Evolutionary conservation across 1,139 yeast species (phyloP), one percentile per base, ranked within the genome.

Genomic region (Lodderomyces margitis): DNA sequence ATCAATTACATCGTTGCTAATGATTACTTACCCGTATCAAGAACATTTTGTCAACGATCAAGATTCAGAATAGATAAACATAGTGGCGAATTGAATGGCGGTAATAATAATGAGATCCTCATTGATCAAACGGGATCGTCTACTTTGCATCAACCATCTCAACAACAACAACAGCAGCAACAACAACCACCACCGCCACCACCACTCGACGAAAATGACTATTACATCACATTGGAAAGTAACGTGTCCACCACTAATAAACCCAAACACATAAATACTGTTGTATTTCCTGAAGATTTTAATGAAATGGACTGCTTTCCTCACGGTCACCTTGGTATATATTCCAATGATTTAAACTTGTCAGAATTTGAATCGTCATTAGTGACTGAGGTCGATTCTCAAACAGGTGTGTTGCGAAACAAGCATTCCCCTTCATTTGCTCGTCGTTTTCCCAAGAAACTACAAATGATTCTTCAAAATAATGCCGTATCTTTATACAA

Each of bases 1-100:
- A 50, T 78, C 7, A 81, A 79, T 47, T 74, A 80, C 66, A 61
- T 81, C 12, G 58, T 75, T 23, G 64, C 75, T 12, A 73, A 73
- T 49, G 61, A 67, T 34, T 67, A 72, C 50, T 69, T 68, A 56
- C 88, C 79, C 17, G 66, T 58, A 41, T 62, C 53, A 61, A 76
- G 71, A 46, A 56, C 80, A 14, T 60, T 62, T 28, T 66, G 71
- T 39, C 69, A 72, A 46, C 63, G 83, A 43, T 55, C 80, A n/a
- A 64, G 87, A 38, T 82, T 73, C 57, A 58, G 68, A 37, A 52
- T 59, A 23, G 61, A 59, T 17, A 53, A 31, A 21, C 6, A 5
- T 20, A 28, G 11, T 15, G 32, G 32, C 10, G 32, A 15, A 9
- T 9, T 10, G 5, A 16, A 57, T 27, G 57, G 55, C 30, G 49